Conservation (phyloP, 345 rosid genomes). For the Gossypium bickii region DNA sequence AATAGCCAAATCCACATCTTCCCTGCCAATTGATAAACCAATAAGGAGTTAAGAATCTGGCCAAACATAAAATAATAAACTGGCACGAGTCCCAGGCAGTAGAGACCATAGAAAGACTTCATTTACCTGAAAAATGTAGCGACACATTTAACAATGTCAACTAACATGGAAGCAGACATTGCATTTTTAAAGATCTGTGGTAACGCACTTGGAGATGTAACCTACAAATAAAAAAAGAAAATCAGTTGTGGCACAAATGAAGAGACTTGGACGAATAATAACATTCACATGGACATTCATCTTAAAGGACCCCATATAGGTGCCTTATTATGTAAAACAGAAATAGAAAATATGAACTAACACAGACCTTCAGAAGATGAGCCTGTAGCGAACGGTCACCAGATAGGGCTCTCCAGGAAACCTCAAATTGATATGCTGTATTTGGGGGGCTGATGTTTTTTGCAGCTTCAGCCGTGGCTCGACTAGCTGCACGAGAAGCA, state of each 20-base stretch:
- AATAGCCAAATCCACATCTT: constrained; percentile 65
- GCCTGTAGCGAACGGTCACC: constrained; percentile 56
- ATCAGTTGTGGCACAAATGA: not conserved
- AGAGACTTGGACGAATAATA: constrained; percentile 9
- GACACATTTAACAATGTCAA: constrained; percentile 68
- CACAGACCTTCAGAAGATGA: constrained; percentile 65
- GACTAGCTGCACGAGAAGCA: constrained; percentile 79
- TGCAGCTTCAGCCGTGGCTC: constrained; percentile 69
- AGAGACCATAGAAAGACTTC: not conserved
- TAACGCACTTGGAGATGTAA: constrained; percentile 61
- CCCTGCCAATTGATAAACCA: constrained; percentile 41
- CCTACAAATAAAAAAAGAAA: constrained; percentile 31
- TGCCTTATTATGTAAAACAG: not conserved
- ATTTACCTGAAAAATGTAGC: constrained; percentile 68
- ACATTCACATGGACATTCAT: not conserved
- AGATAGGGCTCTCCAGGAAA: constrained; percentile 70
- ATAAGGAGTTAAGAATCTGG: not conserved
- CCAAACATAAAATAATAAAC: not conserved
- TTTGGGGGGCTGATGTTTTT: constrained; percentile 60
- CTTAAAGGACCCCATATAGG: not conserved
- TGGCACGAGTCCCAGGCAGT: not conserved
- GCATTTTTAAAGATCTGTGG: constrained; percentile 78
- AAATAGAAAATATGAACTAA: not conserved
- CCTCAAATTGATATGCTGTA: constrained; percentile 84
- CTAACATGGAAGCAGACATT: constrained; percentile 58